Conservation (phyloP, 1,284 basidiomycete species). For the Microbotryum intermedium region DNA sequence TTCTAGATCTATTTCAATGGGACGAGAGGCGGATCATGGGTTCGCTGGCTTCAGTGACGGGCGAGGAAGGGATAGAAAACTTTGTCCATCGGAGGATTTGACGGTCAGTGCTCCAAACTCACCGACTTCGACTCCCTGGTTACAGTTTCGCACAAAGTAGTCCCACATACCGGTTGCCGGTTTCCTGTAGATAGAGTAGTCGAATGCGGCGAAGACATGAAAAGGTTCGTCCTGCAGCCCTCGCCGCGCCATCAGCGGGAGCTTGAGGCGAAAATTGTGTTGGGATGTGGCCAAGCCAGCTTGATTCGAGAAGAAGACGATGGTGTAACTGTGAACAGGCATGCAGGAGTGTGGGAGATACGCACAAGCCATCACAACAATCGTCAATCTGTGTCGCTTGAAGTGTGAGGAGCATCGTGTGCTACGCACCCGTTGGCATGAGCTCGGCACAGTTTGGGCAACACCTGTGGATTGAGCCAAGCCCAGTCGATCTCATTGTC, state of each 20-base stretch:
- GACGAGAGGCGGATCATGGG: neutral
- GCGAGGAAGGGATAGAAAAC: neutral
- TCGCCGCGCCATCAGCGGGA: slow-evolving; percentile 47
- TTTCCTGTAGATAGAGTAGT: slow-evolving; percentile 71
- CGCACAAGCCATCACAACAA: neutral
- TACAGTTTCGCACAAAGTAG: slow-evolving; percentile 56
- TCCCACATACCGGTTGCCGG: slow-evolving; percentile 83
- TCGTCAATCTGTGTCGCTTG: neutral
- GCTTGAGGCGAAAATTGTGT: slow-evolving; percentile 64
- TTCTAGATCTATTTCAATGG: slow-evolving; percentile 49
- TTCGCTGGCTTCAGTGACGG: neutral
- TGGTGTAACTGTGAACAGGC: slow-evolving; percentile 49
- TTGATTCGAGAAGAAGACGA: slow-evolving; percentile 72
- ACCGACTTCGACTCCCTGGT: slow-evolving; percentile 58
- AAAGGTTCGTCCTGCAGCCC: slow-evolving; percentile 65
- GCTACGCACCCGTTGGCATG: slow-evolving; percentile 53
- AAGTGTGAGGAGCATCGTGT: slow-evolving; percentile 5
- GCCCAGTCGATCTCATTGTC: slow-evolving; percentile 52
- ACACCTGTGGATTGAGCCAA: slow-evolving; percentile 68
- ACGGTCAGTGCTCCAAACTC: slow-evolving; percentile 15
- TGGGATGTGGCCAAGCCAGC: slow-evolving; percentile 40
- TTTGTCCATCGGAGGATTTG: too few relatives aligned
- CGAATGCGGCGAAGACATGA: slow-evolving; percentile 65
- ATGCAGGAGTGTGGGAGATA: neutral
- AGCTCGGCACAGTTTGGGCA: slow-evolving; percentile 53